Evolutionary conservation across 495 filamentous ascomycete genomes (phyloP).

Genomic region (Penicillium mononematosum): DNA sequence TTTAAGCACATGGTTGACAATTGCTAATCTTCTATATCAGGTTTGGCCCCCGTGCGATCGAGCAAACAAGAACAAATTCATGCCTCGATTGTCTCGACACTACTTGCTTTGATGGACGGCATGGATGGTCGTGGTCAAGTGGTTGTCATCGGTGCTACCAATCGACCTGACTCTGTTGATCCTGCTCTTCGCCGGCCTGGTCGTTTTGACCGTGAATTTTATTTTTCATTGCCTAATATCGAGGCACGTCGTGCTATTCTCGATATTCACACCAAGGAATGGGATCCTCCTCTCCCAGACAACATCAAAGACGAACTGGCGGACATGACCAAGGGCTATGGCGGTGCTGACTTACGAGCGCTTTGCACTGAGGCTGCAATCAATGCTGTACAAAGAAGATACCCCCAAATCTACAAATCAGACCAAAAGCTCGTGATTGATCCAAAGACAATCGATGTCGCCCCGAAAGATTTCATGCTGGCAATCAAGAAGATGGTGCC

Average conservation of each 20-base stretch:
- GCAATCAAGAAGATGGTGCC: conserved; percentile 94
- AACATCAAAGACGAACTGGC: conserved; percentile 82
- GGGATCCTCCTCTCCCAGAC: conserved; percentile 73
- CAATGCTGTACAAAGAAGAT: conserved; percentile 94
- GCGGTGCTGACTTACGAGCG: conserved; percentile 89
- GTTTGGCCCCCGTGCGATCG: conserved; percentile 87
- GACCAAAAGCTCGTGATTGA: conserved; percentile 88
- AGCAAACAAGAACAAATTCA: conserved; percentile 99
- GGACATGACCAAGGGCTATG: conserved; percentile 89
- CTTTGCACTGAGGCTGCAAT: conserved; percentile 96
- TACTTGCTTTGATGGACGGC: conserved; percentile 96
- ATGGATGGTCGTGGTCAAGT: conserved; percentile 99
- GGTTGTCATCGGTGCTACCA: conserved; percentile 96
- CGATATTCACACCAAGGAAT: conserved; percentile 93
- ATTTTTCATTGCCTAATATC: conserved; percentile 85
- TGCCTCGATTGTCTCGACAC: conserved; percentile 93
- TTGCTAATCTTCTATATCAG: conserved; percentile 33
- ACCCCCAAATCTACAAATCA: conserved; percentile 93
- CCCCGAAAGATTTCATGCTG: conserved; percentile 93
- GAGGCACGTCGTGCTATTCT: conserved; percentile 80
- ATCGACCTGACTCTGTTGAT: conserved; percentile 96
- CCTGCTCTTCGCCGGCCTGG: conserved; percentile 96
- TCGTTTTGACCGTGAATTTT: conserved; percentile 95
- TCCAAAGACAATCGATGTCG: conserved; percentile 75
- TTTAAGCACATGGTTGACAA: neutral